phyloP scores from a whole-genome alignment of 2,329 filamentous ascomycete species.

The Fusarium sp. region DNA sequence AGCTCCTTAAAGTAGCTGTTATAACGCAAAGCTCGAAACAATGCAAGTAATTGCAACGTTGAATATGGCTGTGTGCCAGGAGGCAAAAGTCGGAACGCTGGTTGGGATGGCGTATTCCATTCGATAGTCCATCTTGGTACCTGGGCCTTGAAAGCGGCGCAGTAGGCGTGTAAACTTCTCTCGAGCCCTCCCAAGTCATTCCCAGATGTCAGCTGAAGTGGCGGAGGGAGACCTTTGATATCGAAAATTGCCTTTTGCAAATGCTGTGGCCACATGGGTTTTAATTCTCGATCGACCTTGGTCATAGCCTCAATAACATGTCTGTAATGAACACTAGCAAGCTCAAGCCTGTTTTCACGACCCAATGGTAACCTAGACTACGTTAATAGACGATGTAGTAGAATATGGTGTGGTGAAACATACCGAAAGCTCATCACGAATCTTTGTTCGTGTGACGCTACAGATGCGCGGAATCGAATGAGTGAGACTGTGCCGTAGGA shows the following conservation, averaged over 20 bases:
- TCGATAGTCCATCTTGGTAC: slow-evolving; percentile 66
- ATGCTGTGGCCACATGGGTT: slow-evolving; percentile 69
- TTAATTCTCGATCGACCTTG: slow-evolving; percentile 66
- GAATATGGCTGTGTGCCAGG: slow-evolving; percentile 58
- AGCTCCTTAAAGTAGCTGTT: slow-evolving; percentile 71
- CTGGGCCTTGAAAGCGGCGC: slow-evolving; percentile 63
- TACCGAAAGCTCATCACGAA: slow-evolving; percentile 68
- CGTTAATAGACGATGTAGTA: slow-evolving; percentile 19
- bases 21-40: slow-evolving; percentile 68
- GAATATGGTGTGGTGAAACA: slow-evolving; percentile 33
- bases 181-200: slow-evolving; percentile 68
- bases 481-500: slow-evolving; percentile 66
- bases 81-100: slow-evolving; percentile 66
- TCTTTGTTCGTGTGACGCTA: slow-evolving; percentile 65
- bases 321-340: slow-evolving; percentile 67
- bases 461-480: slow-evolving; percentile 64
- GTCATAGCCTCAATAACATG: slow-evolving; percentile 67
- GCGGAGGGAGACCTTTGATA: slow-evolving; percentile 64
- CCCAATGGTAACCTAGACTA: slow-evolving; percentile 56
- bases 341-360: slow-evolving; percentile 60
- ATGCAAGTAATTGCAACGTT: slow-evolving; percentile 66
- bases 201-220: slow-evolving; percentile 65
- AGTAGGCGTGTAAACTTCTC: slow-evolving; percentile 67
- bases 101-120: slow-evolving; percentile 58
- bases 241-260: slow-evolving; percentile 67